Base-by-base conservation (phyloP, 2,329 filamentous ascomycete species). In the Neofusicoccum sp. region DNA sequence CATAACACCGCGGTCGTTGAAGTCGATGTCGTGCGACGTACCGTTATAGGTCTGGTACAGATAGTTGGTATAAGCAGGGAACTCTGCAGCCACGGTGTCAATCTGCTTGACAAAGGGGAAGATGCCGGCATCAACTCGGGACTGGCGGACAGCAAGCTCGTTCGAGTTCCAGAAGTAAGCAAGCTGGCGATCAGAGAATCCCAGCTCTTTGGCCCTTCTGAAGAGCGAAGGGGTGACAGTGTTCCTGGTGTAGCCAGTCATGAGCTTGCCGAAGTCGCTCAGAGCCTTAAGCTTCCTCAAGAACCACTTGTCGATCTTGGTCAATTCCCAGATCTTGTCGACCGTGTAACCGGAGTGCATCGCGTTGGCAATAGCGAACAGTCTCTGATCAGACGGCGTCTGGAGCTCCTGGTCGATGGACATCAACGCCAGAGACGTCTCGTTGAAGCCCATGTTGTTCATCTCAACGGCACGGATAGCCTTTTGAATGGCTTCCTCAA, bases 291-390 rank as follows among this genome's bases (percentile, higher is more conserved):
- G 86, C 75, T 91, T 93, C 77, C 86, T 87, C 66, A 99, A 79
- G 82, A 98, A 99, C 95, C 95, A 99, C 77, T 96, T 96, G 80
- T 98, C 95, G 69, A 99, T 99, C 79, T 93, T 92, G 71, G 95
- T 99, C 80, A 98, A 84, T 75, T 97, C 90, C 92, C 93, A 97
- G 73, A 99, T 96, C 79, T 96, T 95, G 72, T 98, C 90, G 36
- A 98, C 93, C 3, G 86, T 89, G 79, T 98, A 99, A 33, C 93
- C 95, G 61, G 89, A 82, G 73, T 93, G 87, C 93, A 99, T 98
- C 43, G 95, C 95, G 70, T 99, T 98, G 67, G 95, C 95, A 69
- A 99, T 96, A 62, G 95, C 95, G 71, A 99, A 98, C 62, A 98
- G 84, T 69, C 95, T 90, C 81, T 98, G 95, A 72, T 99, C 95